These are phyloP conservation scores for Russula griseocarnosa DNA, from an alignment of 768 basidiomycete genomes.

Conservation along the genomic window DNA sequence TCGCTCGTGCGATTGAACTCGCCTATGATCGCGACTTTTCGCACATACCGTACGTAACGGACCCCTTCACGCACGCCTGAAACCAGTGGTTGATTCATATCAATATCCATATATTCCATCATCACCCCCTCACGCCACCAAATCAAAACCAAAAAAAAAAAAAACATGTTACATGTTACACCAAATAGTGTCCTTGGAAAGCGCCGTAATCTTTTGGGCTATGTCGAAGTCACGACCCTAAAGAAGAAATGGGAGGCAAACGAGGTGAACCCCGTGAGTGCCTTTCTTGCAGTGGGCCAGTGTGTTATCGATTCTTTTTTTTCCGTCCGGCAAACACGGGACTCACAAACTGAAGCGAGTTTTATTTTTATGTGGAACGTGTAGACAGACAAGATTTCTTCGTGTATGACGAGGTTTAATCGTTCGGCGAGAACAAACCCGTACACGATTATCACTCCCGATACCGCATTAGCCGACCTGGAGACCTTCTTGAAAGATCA, in stretches of 20 bases:
- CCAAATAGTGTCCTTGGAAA: conserved; percentile 68
- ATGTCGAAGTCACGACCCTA: conserved; percentile 70
- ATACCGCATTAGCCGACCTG: conserved; percentile 73
- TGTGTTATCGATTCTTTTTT: too few species aligned
- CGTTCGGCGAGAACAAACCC: conserved; percentile 53
- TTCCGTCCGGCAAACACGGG: neutral
- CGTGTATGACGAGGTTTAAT: conserved; percentile 72
- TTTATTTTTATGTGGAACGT: neutral
- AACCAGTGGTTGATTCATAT: neutral
- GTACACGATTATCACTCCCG: conserved; percentile 77
- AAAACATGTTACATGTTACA: neutral
- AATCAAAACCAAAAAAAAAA: neutral
- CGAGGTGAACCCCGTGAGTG: conserved; percentile 61
- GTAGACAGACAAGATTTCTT: conserved; percentile 65
- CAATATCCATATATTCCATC: neutral
- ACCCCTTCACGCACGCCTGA: neutral
- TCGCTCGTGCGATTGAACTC: conserved; percentile 73
- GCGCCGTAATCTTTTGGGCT: conserved; percentile 73
- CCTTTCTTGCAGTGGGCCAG: too few species aligned
- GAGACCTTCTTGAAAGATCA: conserved; percentile 71
- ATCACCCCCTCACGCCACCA: neutral
- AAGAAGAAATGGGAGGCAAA: conserved; percentile 78
- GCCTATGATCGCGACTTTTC: conserved; percentile 95
- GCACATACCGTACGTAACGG: conserved; percentile 69
- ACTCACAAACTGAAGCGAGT: conserved; percentile 11